These are phyloP conservation scores for Blumeriella jaapii DNA, from an alignment of 2,329 filamentous ascomycete species.

Conservation along the genomic window DNA sequence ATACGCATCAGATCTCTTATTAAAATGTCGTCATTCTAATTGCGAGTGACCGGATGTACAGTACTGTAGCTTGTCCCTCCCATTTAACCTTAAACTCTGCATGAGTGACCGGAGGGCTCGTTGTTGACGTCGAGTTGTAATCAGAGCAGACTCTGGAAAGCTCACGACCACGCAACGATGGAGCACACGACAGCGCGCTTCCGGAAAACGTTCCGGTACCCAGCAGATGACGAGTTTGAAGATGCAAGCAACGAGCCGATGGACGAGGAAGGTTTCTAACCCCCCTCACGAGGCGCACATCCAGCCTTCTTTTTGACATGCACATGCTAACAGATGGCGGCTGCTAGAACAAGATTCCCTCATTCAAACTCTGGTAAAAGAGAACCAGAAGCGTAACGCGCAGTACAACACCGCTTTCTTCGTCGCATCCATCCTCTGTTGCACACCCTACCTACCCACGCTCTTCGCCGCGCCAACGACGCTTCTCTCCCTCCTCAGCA, in stretches of 20 bases:
- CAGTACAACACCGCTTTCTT: conserved; percentile 48
- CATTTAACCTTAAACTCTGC: no score
- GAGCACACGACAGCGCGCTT: conserved; percentile 42
- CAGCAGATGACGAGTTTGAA: conserved; percentile 44
- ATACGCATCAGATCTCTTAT: no score
- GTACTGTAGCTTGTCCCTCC: no score
- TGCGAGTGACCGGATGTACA: no score
- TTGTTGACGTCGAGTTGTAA: no score
- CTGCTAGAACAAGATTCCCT: conserved; percentile 55
- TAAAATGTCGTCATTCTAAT: no score
- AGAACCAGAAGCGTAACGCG: conserved; percentile 47
- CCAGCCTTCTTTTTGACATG: conserved; percentile 5
- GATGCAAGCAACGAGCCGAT: conserved; percentile 47
- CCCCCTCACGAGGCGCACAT: background rate
- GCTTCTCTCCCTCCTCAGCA: conserved; percentile 39
- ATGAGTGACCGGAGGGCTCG: no score
- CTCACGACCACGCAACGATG: conserved; percentile 13
- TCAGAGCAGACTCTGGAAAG: no score
- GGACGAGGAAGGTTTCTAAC: conserved; percentile 57
- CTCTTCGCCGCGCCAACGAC: conserved; percentile 30
- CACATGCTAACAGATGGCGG: conserved; percentile 14
- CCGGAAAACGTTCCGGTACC: conserved; percentile 69
- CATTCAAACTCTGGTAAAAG: conserved; percentile 40
- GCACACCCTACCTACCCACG: conserved; percentile 42
- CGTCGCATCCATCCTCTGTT: conserved; percentile 43